A percentile compares a stretch with the other conserved stretches of the same genome.
Evolutionary conservation across 495 filamentous ascomycete genomes (phyloP).

Genomic region (Penicillium daleae): DNA sequence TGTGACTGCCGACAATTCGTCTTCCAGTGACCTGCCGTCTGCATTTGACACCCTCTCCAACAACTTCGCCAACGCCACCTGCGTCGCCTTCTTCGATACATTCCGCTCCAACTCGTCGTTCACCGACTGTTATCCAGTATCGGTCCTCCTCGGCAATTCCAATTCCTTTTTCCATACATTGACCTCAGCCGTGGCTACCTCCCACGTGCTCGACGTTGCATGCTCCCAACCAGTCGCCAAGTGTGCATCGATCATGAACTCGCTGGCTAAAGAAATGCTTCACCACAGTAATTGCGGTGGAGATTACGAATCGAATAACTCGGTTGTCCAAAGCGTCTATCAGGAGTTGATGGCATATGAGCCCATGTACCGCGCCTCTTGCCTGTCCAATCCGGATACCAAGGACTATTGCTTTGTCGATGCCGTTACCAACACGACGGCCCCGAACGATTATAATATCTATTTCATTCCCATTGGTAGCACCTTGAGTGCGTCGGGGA

Average conservation of each 20-base stretch:
- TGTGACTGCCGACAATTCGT: conserved; percentile 30
- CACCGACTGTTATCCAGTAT: conserved; percentile 71
- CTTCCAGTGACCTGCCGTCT: conserved; percentile 55
- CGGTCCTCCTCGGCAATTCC: conserved; percentile 72
- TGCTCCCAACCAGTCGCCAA: conserved; percentile 63
- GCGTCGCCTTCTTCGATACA: conserved; percentile 67
- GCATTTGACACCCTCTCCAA: conserved; percentile 73
- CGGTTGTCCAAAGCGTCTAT: conserved; percentile 74
- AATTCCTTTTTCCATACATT: conserved; percentile 77
- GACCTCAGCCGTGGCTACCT: conserved; percentile 65
- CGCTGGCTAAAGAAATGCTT: conserved; percentile 62
- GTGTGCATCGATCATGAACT: conserved; percentile 63
- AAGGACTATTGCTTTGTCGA: conserved; percentile 71
- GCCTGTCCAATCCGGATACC: conserved; percentile 59
- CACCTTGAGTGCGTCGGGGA: conserved; percentile 57
- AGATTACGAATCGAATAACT: conserved; percentile 68
- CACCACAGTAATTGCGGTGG: conserved; percentile 63
- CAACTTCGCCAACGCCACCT: conserved; percentile 67
- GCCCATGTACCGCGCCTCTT: conserved; percentile 77
- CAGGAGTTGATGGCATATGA: conserved; percentile 72
- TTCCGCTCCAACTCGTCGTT: conserved; percentile 69
- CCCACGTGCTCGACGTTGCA: conserved; percentile 69
- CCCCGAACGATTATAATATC: conserved; percentile 68
- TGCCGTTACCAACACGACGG: conserved; percentile 74
- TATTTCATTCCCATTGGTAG: conserved; percentile 85